Evolutionary conservation across 805 yeast genomes (phyloP), one percentile per base, ranked within the genome.

Genomic region (Lachancea quebecensis): DNA sequence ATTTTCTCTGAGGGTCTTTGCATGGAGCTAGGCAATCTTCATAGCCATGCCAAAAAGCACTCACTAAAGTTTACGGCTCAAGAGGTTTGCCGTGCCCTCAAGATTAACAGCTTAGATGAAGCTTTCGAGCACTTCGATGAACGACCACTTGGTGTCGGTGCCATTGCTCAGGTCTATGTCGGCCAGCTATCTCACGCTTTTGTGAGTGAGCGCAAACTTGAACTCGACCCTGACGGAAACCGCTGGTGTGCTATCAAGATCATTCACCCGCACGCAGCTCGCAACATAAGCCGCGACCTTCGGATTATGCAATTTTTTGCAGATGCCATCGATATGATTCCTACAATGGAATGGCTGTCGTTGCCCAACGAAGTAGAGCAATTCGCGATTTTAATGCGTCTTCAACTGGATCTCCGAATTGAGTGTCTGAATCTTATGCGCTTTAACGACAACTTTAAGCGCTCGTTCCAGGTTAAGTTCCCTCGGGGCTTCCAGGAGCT

Each of bases 311-410:
- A 65, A 25, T 78, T 83, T 51, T 84, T 90, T 58, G 99, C 99
- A 2, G 64, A 66, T 37, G 44, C 73, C 1, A 76, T 93, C 42
- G 81, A 90, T 56, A 56, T 60, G 5, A 68, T 93, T 5, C 99
- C 99, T 4, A 88, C 95, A 0, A 87, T 93, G 95, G 97, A 93
- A 60, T 93, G 99, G 99, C 71, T 93, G 4, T 86, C 96, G 2
- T 68, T 93, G 39, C 99, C 98, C 0, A 91, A 83, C 49, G 99
- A 93, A 62, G 98, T 91, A 2, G 85, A 81, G 36, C 93, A 90
- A 57, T 93, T 93, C 60, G 75, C 87, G 1, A 69, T 79, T 0
- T 73, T 93, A 69, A 91, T 93, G 98, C 79, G 80, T 34, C 63
- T 87, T 41, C 99, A 93, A 64, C 68, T 93, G 46, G 98, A 93